phyloP scores from a whole-genome alignment of 345 rosid species.

The Xanthoceras sorbifolium region DNA sequence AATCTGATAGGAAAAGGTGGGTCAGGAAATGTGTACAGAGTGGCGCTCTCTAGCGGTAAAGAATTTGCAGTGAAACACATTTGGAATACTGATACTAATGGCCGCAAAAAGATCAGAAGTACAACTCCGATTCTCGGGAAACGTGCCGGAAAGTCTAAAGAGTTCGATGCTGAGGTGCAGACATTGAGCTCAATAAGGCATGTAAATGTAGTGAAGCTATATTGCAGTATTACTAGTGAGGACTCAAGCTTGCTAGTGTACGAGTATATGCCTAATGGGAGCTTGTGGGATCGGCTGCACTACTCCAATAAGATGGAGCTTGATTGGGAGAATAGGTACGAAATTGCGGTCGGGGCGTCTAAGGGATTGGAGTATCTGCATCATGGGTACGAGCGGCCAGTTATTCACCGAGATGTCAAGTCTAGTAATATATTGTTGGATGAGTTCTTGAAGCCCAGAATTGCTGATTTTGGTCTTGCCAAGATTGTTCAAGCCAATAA shows the following conservation, averaged over 20 bases:
- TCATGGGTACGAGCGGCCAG: conserved; percentile 71
- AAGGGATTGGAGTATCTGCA: conserved; percentile 91
- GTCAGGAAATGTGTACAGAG: conserved; percentile 81
- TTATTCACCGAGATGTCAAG: conserved; percentile 84
- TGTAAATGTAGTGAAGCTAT: conserved; percentile 89
- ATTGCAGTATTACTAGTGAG: conserved; percentile 87
- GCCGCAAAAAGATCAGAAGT: conserved; percentile 44
- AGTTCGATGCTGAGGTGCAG: conserved; percentile 80
- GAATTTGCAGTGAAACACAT: conserved; percentile 90
- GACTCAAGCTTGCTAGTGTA: conserved; percentile 89
- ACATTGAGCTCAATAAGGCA: conserved; percentile 92
- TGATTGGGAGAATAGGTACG: conserved; percentile 80
- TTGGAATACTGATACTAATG: conserved; percentile 39
- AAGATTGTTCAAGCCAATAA: conserved; percentile 64
- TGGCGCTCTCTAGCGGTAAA: conserved; percentile 55
- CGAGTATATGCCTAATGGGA: conserved; percentile 88
- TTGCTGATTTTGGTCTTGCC: conserved; percentile 95
- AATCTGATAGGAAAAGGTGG: conserved; percentile 92
- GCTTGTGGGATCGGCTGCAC: conserved; percentile 88
- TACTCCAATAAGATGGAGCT: conserved; percentile 56
- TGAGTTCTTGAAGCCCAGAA: conserved; percentile 80
- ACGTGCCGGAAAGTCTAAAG: conserved; percentile 47
- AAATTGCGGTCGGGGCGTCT: conserved; percentile 79
- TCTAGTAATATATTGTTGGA: conserved; percentile 85
- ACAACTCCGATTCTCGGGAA: conserved; percentile 63